phyloP scores from a whole-genome alignment of 228 moss, liverwort and hornwort genomes.

The Sphagnum magellanicum region DNA sequence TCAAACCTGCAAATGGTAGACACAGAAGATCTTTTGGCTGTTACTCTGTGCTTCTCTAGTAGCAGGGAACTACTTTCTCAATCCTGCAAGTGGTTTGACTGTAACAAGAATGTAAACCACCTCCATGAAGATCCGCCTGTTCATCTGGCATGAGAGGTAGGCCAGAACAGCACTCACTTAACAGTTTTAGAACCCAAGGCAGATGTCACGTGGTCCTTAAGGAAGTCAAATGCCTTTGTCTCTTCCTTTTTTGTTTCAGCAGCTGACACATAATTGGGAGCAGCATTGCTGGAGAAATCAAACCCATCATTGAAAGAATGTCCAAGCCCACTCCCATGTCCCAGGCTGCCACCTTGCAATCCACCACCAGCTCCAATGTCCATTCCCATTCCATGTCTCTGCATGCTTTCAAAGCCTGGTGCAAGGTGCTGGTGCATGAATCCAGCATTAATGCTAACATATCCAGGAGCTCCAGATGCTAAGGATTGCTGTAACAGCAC shows the following conservation, averaged over 20 bases:
- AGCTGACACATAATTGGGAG: constrained; percentile 31
- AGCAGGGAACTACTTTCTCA: too few relatives aligned
- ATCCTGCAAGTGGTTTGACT: too few relatives aligned
- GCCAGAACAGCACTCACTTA: not conserved
- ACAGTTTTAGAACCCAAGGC: not conserved
- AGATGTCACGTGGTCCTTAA: constrained; percentile 3
- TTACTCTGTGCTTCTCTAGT: too few relatives aligned
- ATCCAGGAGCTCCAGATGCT: constrained; percentile 40
- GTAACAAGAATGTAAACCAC: too few relatives aligned
- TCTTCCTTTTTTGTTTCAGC: constrained; percentile 73
- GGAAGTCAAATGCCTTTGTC: constrained; percentile 85
- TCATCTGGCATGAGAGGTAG: too few relatives aligned
- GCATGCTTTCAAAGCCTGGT: constrained; percentile 53
- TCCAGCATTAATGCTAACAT: constrained; percentile 34
- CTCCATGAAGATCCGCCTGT: too few relatives aligned
- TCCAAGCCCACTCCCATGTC: constrained; percentile 28
- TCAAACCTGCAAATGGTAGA: too few relatives aligned
- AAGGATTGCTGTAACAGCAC: constrained; percentile 46
- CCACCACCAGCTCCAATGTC: constrained; percentile 26
- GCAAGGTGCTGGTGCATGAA: constrained; percentile 77
- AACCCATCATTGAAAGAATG: constrained; percentile 51
- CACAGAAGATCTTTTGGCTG: too few relatives aligned
- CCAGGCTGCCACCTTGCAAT: constrained; percentile 31
- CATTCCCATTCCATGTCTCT: constrained; percentile 56
- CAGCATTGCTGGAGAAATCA: constrained; percentile 73